phyloP scores from a whole-genome alignment of 2,329 filamentous ascomycete species.

The Xylariaceae sp. region DNA sequence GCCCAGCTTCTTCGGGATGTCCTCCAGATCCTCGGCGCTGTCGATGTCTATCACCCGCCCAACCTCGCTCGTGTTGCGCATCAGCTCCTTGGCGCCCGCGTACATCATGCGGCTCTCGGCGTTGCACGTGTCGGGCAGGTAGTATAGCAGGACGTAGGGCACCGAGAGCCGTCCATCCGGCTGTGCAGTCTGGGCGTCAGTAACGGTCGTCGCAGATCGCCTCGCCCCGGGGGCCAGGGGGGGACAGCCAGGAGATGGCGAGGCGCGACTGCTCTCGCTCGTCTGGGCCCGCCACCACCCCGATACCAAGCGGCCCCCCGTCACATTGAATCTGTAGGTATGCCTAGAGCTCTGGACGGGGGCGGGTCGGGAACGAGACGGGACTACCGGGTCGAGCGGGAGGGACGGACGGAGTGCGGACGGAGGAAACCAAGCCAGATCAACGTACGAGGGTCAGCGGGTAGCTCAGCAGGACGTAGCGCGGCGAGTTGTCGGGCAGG shows the following conservation, averaged over 20 bases:
- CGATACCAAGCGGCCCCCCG: too few relatives aligned
- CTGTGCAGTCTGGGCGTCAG: slow-evolving; percentile 33
- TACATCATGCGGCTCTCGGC: slow-evolving; percentile 85
- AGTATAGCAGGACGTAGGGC: slow-evolving; percentile 92
- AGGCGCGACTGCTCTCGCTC: too few relatives aligned
- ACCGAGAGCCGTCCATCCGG: slow-evolving; percentile 76
- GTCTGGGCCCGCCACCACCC: too few relatives aligned
- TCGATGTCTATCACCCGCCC: slow-evolving; percentile 79
- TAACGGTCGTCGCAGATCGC: too few relatives aligned
- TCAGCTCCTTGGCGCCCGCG: slow-evolving; percentile 89
- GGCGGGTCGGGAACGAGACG: too few relatives aligned
- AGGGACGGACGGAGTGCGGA: too few relatives aligned
- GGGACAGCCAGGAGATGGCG: too few relatives aligned
- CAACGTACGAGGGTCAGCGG: slow-evolving; percentile 70
- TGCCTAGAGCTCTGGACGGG: too few relatives aligned
- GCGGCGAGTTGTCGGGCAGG: slow-evolving; percentile 83
- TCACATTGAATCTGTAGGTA: too few relatives aligned
- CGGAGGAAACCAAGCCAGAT: too few relatives aligned
- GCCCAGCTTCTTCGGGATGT: slow-evolving; percentile 61
- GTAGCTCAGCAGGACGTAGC: slow-evolving; percentile 86
- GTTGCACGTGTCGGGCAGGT: slow-evolving; percentile 88
- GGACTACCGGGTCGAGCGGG: too few relatives aligned
- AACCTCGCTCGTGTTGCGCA: slow-evolving; percentile 90
- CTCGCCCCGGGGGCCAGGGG: too few relatives aligned
- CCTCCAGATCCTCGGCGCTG: slow-evolving; percentile 69